Evolutionary conservation across 495 filamentous ascomycete genomes (phyloP), one percentile per base, ranked within the genome.

Genomic region (Beverwykella pulmonaria): DNA sequence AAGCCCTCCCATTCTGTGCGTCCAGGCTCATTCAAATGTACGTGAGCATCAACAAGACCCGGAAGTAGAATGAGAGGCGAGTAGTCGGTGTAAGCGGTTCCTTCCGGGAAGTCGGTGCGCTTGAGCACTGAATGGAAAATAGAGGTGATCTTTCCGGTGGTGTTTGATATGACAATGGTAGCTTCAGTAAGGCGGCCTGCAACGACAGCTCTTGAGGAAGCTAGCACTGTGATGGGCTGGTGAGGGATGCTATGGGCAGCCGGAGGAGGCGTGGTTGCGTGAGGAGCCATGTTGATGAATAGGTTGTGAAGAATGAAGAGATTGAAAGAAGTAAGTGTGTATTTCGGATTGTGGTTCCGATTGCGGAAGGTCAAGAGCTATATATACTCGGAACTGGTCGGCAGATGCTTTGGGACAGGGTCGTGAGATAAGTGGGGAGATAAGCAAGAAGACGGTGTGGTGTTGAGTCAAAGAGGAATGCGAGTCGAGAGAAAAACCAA

Each of bases 1-100:
- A 98, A 98, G 25, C 94, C 94, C 73, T 98, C 94, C 94, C 94
- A 98, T 86, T 98, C 94, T 41, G 94, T 98, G 22, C 94, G 84
- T 50, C 94, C 94, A 0, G 94, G 94, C 80, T 98, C 94, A 73
- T 98, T 98, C 71, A 98, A 86, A 77, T 98, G 94, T 32, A 98
- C 94, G 76, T 98, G 94, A 17, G 94, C 94, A 77, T 98, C 94
- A 12, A 98, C 94, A 34, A 98, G 81, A 20, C 94, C 94, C 0
- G 94, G 94, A 32, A 98, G 85, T 34, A 98, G 80, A 20, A 97
- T 80, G 77, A 88, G 83, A n/a, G 94, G 92, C 15, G 89, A 90
- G 79, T 95, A 88, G 79, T 98, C 90, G 47, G 82, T 83, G 72
- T 97, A 98, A 8, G 81, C 82, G 17, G 87, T 87, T 29, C 84